A percentile compares a stretch with the other conserved stretches of the same genome.
phyloP scores from a whole-genome alignment of 805 yeast genomes.

The Saturnispora sanitii region DNA sequence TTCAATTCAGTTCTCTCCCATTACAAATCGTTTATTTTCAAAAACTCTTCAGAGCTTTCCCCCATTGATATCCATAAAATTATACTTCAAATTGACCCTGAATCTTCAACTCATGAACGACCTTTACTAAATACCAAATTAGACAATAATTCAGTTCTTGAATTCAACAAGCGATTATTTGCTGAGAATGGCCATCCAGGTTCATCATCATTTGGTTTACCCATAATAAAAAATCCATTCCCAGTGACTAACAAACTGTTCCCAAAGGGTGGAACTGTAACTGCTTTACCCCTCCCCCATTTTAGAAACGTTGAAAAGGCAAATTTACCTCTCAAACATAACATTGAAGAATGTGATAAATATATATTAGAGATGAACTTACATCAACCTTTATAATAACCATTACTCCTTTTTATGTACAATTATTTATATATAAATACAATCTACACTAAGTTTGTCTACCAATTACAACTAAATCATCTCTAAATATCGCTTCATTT shows the following conservation, averaged over 20 bases:
- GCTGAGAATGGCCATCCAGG: constrained; percentile 31
- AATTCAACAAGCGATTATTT: constrained; percentile 21
- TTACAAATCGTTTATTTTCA: constrained; percentile 30
- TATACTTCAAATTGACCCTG: constrained; percentile 24
- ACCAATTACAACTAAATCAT: constrained; percentile 58
- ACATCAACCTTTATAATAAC: constrained; percentile 1
- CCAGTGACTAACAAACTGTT: neutral
- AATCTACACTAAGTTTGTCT: constrained; percentile 55
- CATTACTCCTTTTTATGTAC: neutral
- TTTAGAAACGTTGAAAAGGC: constrained; percentile 62
- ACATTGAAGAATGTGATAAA: too few species aligned
- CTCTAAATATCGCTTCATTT: constrained; percentile 38
- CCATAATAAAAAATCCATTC: constrained; percentile 32
- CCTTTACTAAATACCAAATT: constrained; percentile 28
- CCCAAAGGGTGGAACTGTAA: neutral
- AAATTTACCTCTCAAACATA: too few species aligned
- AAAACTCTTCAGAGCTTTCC: constrained; percentile 19
- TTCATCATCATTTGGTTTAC: constrained; percentile 30
- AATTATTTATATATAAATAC: constrained; percentile 24
- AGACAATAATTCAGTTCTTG: constrained; percentile 22
- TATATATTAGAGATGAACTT: constrained; percentile 26
- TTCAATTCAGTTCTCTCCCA: constrained; percentile 34
- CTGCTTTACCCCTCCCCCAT: constrained; percentile 36
- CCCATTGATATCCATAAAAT: constrained; percentile 18
- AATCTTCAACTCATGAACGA: constrained; percentile 25